Evolutionary conservation across 2,329 filamentous ascomycete genomes (phyloP), one percentile per base, ranked within the genome.

Genomic region (Hypoxylon sp.): DNA sequence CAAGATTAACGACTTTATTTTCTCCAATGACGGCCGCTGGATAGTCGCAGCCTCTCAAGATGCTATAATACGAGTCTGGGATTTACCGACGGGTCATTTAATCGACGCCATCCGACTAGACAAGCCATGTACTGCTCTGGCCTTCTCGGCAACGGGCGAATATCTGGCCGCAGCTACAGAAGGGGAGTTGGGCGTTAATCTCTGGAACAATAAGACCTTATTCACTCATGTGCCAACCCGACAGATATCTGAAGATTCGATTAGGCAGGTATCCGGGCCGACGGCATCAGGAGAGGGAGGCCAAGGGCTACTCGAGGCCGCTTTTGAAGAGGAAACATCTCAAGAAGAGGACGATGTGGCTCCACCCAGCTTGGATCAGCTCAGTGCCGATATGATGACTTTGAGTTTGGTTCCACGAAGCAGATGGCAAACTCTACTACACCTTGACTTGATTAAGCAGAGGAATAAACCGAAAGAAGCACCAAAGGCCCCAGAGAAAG

Each of bases 11-110:
- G 92, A 96, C 78, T 90, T 94, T 64, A 90, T 88, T 73, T 98
- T 99, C 80, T 98, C 95, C 2, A 92, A 90, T 70, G 94, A 98
- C 77, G 95, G 95, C 7, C 88, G 94, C 61, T 99, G 96, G 96
- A 89, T 99, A 70, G 88, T 97, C 61, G 93, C 94, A 21, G 91
- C 94, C 11, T 94, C 93, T 0, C 90, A 91, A 74, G 93, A 97
- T 75, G 88, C 89, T 1, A 82, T 93, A 5, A 83, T 97, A 53
- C 88, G 96, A 43, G 88, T 98, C 6, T 99, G 96, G 94, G 96
- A 99, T 81, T 83, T 99, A 27, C 93, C 96, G 0, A 99, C 96
- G 0, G 95, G 94, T 25, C 95, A 99, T 79, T 84, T 99, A 12
- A 96, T 99, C 67, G 96, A 99, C 76, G 93, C 92, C 2, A 94